A percentile compares a stretch with the other conserved stretches of the same genome.
Conservation (phyloP, 2,329 filamentous ascomycete genomes). For the Cryoendolithus antarcticus region DNA sequence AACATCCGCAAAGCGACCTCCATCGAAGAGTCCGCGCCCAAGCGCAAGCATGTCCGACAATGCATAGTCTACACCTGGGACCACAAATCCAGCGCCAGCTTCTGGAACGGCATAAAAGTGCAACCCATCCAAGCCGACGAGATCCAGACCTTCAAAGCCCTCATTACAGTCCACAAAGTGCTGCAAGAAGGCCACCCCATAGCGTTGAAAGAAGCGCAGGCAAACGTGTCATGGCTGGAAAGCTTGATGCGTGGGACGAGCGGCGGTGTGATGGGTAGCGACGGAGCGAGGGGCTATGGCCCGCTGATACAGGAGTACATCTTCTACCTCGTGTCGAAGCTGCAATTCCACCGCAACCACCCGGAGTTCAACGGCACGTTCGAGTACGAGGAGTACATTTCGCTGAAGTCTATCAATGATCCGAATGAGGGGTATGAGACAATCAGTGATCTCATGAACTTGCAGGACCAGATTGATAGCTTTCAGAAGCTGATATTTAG, state of each 20-base stretch:
- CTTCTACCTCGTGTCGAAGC: constrained; percentile 84
- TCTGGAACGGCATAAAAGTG: constrained; percentile 99
- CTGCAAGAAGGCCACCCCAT: constrained; percentile 90
- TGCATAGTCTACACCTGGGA: constrained; percentile 99
- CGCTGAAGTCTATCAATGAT: constrained; percentile 94
- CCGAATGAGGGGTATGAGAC: constrained; percentile 96
- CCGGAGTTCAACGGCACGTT: constrained; percentile 98
- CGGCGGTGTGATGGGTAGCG: constrained; percentile 53
- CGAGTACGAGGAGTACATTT: constrained; percentile 98
- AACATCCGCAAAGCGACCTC: constrained; percentile 55
- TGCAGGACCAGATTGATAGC: constrained; percentile 96
- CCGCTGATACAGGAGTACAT: constrained; percentile 95
- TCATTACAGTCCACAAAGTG: constrained; percentile 96
- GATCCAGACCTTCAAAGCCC: constrained; percentile 95
- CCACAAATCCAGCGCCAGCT: constrained; percentile 86
- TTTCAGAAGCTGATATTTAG: constrained; percentile 99
- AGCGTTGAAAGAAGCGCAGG: constrained; percentile 76
- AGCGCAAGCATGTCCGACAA: constrained; percentile 91
- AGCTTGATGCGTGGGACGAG: constrained; percentile 72
- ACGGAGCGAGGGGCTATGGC: constrained; percentile 55
- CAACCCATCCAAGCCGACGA: constrained; percentile 98
- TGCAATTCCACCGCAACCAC: constrained; percentile 92
- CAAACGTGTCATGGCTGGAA: constrained; percentile 82
- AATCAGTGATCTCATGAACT: constrained; percentile 87
- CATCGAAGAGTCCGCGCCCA: constrained; percentile 51